phyloP scores from a whole-genome alignment of 306 rosid species.

The Hylodesmum podocarpum region DNA sequence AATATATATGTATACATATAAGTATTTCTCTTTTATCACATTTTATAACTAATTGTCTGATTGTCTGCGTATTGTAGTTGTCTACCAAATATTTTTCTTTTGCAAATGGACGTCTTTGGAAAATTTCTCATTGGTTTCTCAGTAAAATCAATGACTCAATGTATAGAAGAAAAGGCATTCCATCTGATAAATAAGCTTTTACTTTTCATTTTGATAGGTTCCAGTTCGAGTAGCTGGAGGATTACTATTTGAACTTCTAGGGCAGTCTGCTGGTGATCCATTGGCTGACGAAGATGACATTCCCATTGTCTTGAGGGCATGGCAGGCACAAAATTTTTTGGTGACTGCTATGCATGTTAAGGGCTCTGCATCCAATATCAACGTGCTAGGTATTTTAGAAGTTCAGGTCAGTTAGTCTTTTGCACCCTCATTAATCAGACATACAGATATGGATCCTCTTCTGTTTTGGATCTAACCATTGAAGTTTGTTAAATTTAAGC shows the following conservation, averaged over 20 bases:
- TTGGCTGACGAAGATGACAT: conserved; percentile 79
- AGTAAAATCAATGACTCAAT: conserved; percentile 14
- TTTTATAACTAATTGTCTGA: too few relatives aligned
- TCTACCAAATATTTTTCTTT: too few relatives aligned
- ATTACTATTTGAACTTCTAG: conserved; percentile 81
- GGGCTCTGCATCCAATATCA: conserved; percentile 56
- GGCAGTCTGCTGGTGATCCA: conserved; percentile 92
- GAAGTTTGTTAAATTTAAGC: not conserved
- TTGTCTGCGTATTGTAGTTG: too few relatives aligned
- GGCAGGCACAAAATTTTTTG: conserved; percentile 90
- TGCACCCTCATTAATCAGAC: not conserved
- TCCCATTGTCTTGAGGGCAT: conserved; percentile 83
- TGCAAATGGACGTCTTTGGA: not conserved
- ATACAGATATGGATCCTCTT: not conserved
- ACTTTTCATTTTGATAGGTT: conserved; percentile 44
- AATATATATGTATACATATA: too few relatives aligned
- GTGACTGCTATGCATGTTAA: conserved; percentile 82
- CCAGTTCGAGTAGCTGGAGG: conserved; percentile 97
- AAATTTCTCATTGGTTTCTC: not conserved
- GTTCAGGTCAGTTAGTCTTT: conserved; percentile 67
- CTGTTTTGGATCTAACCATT: not conserved
- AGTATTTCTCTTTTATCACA: too few relatives aligned
- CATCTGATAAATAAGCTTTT: not conserved
- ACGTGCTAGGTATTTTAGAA: conserved; percentile 82
- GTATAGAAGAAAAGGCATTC: not conserved